Percentiles rank a stretch among this genome's conserved stretches.
phyloP scores from a whole-genome alignment of 441 rosid species.

The Populus hybrid region DNA sequence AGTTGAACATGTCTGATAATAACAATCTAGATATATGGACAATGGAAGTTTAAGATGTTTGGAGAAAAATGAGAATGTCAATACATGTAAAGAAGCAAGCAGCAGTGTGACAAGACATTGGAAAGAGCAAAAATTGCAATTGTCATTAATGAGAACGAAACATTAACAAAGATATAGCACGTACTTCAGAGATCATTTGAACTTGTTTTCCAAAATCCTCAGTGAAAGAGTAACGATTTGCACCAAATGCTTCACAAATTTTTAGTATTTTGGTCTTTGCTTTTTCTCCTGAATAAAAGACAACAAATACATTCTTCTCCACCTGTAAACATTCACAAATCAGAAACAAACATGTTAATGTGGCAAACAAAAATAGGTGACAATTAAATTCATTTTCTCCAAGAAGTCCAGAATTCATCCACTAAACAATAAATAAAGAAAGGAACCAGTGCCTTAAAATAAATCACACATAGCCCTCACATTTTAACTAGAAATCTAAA shows the following conservation, averaged over 20 bases:
- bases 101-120: constrained; percentile 1
- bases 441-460: not conserved
- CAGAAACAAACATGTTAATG: constrained; percentile 17
- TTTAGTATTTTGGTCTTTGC: constrained; percentile 75
- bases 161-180: not conserved
- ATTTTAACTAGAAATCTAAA: constrained; percentile 3
- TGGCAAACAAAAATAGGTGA: constrained; percentile 10
- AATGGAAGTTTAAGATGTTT: not conserved
- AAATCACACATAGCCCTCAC: not conserved
- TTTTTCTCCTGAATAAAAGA: constrained; percentile 88
- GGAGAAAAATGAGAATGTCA: not conserved
- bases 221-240: constrained; percentile 80
- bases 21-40: not conserved
- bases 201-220: constrained; percentile 71
- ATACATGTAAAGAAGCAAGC: not conserved
- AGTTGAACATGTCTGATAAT: not conserved
- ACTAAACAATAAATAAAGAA: not conserved
- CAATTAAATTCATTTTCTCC: not conserved
- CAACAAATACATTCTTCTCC: constrained; percentile 81
- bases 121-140: constrained; percentile 6
- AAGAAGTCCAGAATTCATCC: not conserved
- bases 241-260: constrained; percentile 94
- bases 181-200: constrained; percentile 65
- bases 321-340: constrained; percentile 39
- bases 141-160: not conserved